phyloP scores from a whole-genome alignment of 2,329 filamentous ascomycete genomes.

The Dothistroma septosporum region DNA sequence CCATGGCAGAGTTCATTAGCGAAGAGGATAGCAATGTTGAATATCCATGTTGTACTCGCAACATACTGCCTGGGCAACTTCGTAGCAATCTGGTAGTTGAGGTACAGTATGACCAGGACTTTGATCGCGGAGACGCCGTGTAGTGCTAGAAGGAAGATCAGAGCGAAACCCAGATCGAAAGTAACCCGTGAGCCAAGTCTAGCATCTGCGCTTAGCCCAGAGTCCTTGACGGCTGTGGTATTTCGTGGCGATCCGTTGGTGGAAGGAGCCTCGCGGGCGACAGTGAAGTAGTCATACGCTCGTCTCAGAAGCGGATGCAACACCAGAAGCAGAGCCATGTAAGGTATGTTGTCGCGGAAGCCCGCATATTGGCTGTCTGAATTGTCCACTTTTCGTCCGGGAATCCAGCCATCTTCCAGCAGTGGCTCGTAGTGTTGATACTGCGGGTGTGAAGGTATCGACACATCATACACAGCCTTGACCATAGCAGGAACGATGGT shows the following conservation, averaged over 20 bases:
- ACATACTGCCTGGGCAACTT: conserved; percentile 65
- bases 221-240: not conserved
- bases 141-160: conserved; percentile 71
- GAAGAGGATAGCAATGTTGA: conserved; percentile 82
- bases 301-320: conserved; percentile 76
- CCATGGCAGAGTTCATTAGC: conserved; percentile 81
- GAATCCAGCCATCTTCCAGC: conserved; percentile 83
- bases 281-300: conserved; percentile 56
- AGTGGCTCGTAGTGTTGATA: conserved; percentile 69
- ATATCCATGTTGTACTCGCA: conserved; percentile 77
- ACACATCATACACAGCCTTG: conserved; percentile 81
- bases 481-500: conserved; percentile 77
- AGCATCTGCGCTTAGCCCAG: conserved; percentile 51
- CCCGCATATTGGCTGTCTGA: conserved; percentile 82
- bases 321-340: conserved; percentile 67
- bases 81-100: conserved; percentile 78
- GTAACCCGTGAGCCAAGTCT: conserved; percentile 61
- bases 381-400: conserved; percentile 85
- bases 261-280: not conserved
- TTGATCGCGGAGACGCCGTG: conserved; percentile 86
- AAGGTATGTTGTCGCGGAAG: conserved; percentile 82
- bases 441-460: conserved; percentile 76
- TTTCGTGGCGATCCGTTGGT: conserved; percentile 4
- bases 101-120: conserved; percentile 70
- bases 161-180: conserved; percentile 79